Evolutionary conservation across 2,329 filamentous ascomycete species (phyloP).

Genomic region (Aaosphaeria arxii): DNA sequence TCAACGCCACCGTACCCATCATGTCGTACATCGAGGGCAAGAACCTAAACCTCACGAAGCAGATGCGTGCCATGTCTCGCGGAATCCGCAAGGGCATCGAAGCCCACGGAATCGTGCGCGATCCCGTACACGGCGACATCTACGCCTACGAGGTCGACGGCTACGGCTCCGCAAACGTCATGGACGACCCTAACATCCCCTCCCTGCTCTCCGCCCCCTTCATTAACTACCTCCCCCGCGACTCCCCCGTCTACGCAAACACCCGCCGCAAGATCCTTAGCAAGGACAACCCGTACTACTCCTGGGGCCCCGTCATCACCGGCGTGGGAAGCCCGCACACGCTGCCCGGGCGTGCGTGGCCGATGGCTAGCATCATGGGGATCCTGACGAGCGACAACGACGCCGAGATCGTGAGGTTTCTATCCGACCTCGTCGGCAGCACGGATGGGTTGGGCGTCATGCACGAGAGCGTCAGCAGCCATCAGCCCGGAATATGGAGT

Average conservation of each 20-base stretch:
- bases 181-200: slow-evolving; percentile 72
- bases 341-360: slow-evolving; percentile 47
- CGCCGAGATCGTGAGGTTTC: slow-evolving; percentile 40
- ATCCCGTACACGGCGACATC: slow-evolving; percentile 33
- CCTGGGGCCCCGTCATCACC: slow-evolving; percentile 43
- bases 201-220: slow-evolving; percentile 64
- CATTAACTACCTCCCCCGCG: slow-evolving; percentile 50
- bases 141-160: slow-evolving; percentile 51
- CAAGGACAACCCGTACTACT: slow-evolving; percentile 47
- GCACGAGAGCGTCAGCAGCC: slow-evolving; percentile 49
- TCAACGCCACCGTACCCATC: slow-evolving; percentile 53
- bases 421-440: slow-evolving; percentile 44
- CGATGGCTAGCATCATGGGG: slow-evolving; percentile 49
- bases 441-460: slow-evolving; percentile 49
- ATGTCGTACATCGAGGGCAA: slow-evolving; percentile 33
- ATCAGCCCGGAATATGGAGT: slow-evolving; percentile 40
- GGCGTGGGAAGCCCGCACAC: slow-evolving; percentile 48
- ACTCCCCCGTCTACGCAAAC: slow-evolving; percentile 42
- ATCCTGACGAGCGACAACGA: slow-evolving; percentile 49
- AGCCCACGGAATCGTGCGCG: slow-evolving; percentile 37
- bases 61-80: slow-evolving; percentile 56
- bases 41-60: slow-evolving; percentile 48
- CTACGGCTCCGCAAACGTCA: slow-evolving; percentile 51
- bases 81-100: slow-evolving; percentile 44
- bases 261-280: slow-evolving; percentile 44